These are phyloP conservation scores for Trapa incisa DNA, from an alignment of 345 rosid genomes.

Conservation along the genomic window DNA sequence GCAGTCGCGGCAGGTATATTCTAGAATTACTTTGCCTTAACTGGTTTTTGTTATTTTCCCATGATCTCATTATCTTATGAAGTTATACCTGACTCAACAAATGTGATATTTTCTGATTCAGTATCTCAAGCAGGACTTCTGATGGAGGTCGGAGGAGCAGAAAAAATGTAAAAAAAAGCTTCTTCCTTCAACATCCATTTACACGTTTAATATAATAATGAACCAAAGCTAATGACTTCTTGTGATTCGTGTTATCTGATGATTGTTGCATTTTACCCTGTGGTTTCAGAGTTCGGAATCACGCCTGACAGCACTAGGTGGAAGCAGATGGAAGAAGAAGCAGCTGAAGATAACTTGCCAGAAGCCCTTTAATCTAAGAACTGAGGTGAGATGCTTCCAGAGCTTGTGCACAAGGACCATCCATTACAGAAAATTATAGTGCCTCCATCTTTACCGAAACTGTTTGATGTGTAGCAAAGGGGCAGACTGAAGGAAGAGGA, in stretches of 20 bases:
- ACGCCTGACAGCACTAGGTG: slow-evolving; percentile 37
- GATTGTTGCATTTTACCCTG: neutral
- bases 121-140: slow-evolving; percentile 46
- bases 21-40: neutral
- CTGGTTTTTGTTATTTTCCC: neutral
- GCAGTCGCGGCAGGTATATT: slow-evolving; percentile 46
- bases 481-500: slow-evolving; percentile 84
- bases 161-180: slow-evolving; percentile 45
- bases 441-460: neutral
- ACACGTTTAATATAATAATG: neutral
- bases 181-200: neutral
- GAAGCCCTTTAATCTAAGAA: slow-evolving; percentile 76
- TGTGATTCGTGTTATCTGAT: neutral
- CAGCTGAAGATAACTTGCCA: slow-evolving; percentile 40
- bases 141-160: slow-evolving; percentile 59
- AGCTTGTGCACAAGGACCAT: neutral
- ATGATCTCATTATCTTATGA: neutral
- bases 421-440: neutral
- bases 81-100: neutral
- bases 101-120: slow-evolving; percentile 12
- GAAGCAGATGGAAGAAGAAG: slow-evolving; percentile 55
- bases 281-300: slow-evolving; percentile 61
- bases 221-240: neutral
- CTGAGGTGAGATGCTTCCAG: slow-evolving; percentile 47
- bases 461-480: slow-evolving; percentile 44